Conservation (phyloP, 305 asterid genomes). For the Fraxinus angustifolia region DNA sequence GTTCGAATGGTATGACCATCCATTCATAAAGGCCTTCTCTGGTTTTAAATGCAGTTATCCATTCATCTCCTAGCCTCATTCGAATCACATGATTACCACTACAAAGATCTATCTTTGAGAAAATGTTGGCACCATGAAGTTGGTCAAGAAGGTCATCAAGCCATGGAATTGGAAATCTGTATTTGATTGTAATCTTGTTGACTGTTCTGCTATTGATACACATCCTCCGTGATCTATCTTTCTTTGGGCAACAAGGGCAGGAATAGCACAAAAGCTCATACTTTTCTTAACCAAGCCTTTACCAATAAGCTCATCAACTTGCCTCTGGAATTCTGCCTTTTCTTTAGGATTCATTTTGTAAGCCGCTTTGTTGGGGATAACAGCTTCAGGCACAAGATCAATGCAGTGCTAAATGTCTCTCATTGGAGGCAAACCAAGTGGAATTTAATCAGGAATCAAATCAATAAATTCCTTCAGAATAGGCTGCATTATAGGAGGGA, state of each 20-base stretch:
- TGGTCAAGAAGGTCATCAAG: conserved; percentile 22
- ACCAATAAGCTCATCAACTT: conserved; percentile 9
- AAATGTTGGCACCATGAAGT: background rate
- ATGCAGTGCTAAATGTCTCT: conserved; percentile 19
- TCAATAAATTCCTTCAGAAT: background rate
- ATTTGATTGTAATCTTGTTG: conserved; percentile 26
- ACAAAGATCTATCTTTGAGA: background rate
- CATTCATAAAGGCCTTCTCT: conserved; percentile 16
- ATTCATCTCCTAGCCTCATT: conserved; percentile 4
- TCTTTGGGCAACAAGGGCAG: conserved; percentile 7
- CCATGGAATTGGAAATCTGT: background rate
- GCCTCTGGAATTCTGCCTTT: conserved; percentile 14
- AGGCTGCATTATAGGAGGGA: background rate
- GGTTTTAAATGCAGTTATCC: conserved; percentile 10
- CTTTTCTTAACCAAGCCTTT: background rate
- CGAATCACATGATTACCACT: conserved; percentile 7
- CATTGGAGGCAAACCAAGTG: background rate
- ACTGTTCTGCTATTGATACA: conserved; percentile 20
- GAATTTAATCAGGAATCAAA: conserved; percentile 11
- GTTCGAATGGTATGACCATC: background rate
- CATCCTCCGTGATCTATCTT: conserved; percentile 19
- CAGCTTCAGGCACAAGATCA: conserved; percentile 11
- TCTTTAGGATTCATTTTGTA: conserved; percentile 20
- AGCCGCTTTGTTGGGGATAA: conserved; percentile 21
- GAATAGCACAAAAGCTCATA: conserved; percentile 15